Evolutionary conservation across 164 flowering plant species (phyloP).

Genomic region (Warburgia ugandensis): DNA sequence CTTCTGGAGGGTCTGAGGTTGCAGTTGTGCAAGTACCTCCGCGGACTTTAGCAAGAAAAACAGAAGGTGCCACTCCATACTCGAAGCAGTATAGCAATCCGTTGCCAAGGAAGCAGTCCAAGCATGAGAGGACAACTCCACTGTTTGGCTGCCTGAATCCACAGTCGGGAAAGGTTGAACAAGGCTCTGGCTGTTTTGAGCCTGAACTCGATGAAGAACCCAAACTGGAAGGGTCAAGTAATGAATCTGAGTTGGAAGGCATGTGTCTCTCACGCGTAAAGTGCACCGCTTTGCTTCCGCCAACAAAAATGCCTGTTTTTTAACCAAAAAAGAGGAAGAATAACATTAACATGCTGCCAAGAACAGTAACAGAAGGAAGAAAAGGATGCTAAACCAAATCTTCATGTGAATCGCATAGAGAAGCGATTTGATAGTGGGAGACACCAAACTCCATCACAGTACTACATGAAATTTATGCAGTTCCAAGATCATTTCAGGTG

Average conservation of each 20-base stretch:
- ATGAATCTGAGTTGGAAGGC: conserved; percentile 19
- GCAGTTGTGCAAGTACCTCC: conserved; percentile 99
- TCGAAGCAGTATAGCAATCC: conserved; percentile 78
- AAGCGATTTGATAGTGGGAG: no score
- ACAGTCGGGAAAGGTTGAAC: conserved; percentile 82
- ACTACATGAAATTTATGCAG: no score
- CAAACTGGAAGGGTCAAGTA: conserved; percentile 14
- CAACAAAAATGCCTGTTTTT: conserved; percentile 61
- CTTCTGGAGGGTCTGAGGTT: conserved; percentile 55
- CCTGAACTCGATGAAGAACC: conserved; percentile 13
- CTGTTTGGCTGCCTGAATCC: conserved; percentile 85
- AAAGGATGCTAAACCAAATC: no score
- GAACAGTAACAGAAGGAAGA: no score
- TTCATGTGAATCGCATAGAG: no score
- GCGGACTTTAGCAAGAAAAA: conserved; percentile 72
- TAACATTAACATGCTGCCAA: not conserved
- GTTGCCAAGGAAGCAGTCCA: conserved; percentile 79
- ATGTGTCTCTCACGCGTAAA: conserved; percentile 48
- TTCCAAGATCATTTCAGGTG: no score
- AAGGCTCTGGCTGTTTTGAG: conserved; percentile 32
- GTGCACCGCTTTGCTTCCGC: conserved; percentile 88
- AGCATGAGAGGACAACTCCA: conserved; percentile 81
- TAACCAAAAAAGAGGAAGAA: not conserved
- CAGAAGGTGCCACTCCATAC: conserved; percentile 62
- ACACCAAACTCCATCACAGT: no score